Base-by-base conservation (phyloP, 2,329 filamentous ascomycete species). In the Aspergillus sojae region DNA sequence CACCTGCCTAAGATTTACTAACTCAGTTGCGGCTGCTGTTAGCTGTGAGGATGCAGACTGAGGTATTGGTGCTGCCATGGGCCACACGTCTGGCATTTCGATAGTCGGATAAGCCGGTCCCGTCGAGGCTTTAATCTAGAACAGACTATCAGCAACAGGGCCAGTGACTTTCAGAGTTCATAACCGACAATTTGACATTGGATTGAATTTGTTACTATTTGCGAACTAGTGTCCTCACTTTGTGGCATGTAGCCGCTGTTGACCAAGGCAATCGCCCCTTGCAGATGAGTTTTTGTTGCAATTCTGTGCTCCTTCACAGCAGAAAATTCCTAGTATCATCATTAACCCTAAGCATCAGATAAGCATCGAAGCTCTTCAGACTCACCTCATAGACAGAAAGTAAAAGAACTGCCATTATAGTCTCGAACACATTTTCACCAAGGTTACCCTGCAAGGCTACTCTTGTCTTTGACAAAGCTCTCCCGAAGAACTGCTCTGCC, bases 201-300 rank as follows among this genome's bases (percentile, higher is more conserved):
- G 14, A 75, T 64, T 6, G 72, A 60, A 59, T 69, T 63, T 5
- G 67, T 62, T 26, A 74, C 58, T 11, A 62, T 68, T 30, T 62
- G 54, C 1, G 69, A 69, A 30, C 62, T 58, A 11, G 63, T 14
- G 0, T 66, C 62, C 6, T 69, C 53, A 19, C 65, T 52, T 26
- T 61, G 57, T 30, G 68, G 63, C 5, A 69, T 54, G 28, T 62
- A 63, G 30, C 63, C 65, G 14, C 62, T 70, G 28, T 74, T 73
- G 6, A 75, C 64, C 10, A 75, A 57, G 11, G 73, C 73, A 57
- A 75, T 65, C 2, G 73, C 73, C 1, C 73, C 73, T n/a, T 66
- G 68, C 9, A 75, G 54, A 60, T 75, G 73, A 4, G 70, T 69
- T 62, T 67, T 72, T 10, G 64, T 36, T 1, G 73, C 68, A 2